Evolutionary conservation across 495 filamentous ascomycete genomes (phyloP), one percentile per base, ranked within the genome.

Genomic region (Talaromyces ruber): DNA sequence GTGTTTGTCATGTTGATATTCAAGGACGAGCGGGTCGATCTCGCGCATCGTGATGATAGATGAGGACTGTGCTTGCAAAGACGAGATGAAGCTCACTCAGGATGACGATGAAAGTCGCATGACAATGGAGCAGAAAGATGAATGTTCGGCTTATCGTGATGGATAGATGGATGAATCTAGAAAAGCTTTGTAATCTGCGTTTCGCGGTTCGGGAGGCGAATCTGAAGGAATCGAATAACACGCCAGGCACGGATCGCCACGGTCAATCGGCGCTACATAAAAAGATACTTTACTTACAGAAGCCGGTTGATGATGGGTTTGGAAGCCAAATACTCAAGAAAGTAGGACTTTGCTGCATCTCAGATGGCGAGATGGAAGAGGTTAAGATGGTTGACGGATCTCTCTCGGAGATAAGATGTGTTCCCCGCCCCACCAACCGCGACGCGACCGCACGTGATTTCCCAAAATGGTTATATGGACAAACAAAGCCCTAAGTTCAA

Each of bases 1-100:
- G 39, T 85, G 74, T 62, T 80, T 84, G 43, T 96, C 81, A 78
- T 97, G 92, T 61, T 88, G 87, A 71, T 88, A 97, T 62, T 87
- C 87, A 12, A 77, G 77, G 64, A 97, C 82, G 14, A 92, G 73
- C 16, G 90, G 70, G 62, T 95, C 90, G 57, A 81, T 67, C 71
- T 89, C 86, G 14, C 76, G 74, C 86, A 88, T 88, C 9, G 72
- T 80, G 71, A 26, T 6, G 43, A 30, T 9, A 21, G 4, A 26
- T 12, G 0, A 0, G 24, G 24, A 24, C 6, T 55, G 3, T 30
- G 53, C 1, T 18, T 56, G 26, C 16, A 18, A 9, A 37, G 16
- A 22, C 30, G 14, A 61, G 59, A 28, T 54, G 1, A 25, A 50
- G 24, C 11, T 60, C 37, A 60, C 3, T 58, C 55, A 58, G 24